phyloP scores from a whole-genome alignment of 1,139 yeast genomes.

The Debaryomycetaceae sp. region DNA sequence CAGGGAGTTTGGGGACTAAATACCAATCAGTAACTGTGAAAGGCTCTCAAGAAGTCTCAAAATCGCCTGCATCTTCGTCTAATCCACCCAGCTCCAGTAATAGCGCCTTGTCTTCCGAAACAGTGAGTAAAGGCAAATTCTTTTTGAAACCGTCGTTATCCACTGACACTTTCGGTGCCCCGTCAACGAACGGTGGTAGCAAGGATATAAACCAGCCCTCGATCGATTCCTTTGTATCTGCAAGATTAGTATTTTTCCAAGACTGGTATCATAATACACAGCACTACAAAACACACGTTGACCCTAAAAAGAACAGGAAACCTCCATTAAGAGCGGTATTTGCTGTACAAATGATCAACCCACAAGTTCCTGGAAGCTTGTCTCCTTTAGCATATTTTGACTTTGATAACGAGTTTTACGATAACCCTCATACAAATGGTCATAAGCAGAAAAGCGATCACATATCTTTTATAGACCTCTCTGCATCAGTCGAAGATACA shows the following conservation, averaged over 20 bases:
- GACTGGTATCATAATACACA: conserved; percentile 37
- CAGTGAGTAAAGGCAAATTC: conserved; percentile 12
- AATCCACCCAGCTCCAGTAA: conserved; percentile 1
- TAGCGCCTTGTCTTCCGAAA: conserved; percentile 1
- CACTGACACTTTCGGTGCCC: background rate
- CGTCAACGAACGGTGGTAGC: conserved; percentile 1
- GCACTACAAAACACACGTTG: conserved; percentile 13
- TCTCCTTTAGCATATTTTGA: conserved; percentile 22
- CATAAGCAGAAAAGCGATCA: background rate
- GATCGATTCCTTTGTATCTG: conserved; percentile 20
- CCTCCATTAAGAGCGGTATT: conserved; percentile 16
- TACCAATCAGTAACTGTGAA: conserved; percentile 11
- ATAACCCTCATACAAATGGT: conserved; percentile 1
- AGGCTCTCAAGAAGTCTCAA: background rate
- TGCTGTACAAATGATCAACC: conserved; percentile 18
- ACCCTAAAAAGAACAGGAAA: conserved; percentile 7
- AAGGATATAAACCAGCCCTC: conserved; percentile 1
- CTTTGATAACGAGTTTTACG: conserved; percentile 13
- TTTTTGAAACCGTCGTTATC: conserved; percentile 16
- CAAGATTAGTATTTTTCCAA: conserved; percentile 29
- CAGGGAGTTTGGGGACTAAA: conserved; percentile 31
- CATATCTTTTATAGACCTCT: conserved; percentile 1
- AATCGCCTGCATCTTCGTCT: conserved; percentile 5
- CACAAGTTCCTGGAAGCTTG: conserved; percentile 5
- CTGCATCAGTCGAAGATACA: background rate